Conservation (phyloP, 176 grass and related monocot genomes). For the Pharus latifolius region DNA sequence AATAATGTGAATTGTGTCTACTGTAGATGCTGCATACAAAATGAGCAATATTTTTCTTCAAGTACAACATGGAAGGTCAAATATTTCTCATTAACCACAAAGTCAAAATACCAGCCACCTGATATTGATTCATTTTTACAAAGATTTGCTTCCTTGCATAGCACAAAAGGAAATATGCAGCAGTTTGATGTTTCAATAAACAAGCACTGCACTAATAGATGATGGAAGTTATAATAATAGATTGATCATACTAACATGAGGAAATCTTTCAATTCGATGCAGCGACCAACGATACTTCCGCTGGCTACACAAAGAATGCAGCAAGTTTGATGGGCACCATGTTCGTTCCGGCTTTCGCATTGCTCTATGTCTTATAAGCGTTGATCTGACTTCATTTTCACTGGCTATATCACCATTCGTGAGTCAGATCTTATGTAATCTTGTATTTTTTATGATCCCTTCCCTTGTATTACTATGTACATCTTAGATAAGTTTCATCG, state of each 20-base stretch:
- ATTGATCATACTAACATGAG: background rate
- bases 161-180: background rate
- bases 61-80: background rate
- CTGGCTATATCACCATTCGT: background rate
- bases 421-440: background rate
- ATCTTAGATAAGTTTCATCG: background rate
- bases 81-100: background rate
- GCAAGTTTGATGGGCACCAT: constrained; percentile 12
- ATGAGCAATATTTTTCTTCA: background rate
- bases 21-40: background rate
- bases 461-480: background rate
- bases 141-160: background rate
- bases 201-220: background rate
- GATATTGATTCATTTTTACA: too few relatives aligned
- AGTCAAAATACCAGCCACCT: too few relatives aligned
- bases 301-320: constrained; percentile 24
- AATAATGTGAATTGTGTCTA: background rate
- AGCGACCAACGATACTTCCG: constrained; percentile 10
- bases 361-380: constrained; percentile 28
- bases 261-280: constrained; percentile 10
- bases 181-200: background rate
- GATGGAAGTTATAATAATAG: background rate
- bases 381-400: background rate
- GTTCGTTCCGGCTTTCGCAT: constrained; percentile 12
- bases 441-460: constrained; percentile 3